These are phyloP conservation scores for Fusarium multiceps DNA, from an alignment of 2,329 filamentous ascomycete genomes.

Conservation along the genomic window DNA sequence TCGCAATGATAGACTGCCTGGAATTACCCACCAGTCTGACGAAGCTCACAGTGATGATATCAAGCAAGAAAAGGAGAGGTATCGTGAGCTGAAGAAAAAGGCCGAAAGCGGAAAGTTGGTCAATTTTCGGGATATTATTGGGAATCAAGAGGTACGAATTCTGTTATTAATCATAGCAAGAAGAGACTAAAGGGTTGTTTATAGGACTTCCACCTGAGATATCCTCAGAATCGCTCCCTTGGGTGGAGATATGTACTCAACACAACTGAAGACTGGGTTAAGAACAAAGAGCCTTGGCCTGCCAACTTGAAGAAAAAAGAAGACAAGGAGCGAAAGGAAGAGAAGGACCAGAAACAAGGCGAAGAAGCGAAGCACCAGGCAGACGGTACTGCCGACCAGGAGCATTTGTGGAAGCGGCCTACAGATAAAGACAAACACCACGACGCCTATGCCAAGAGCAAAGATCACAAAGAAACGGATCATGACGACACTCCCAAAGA, in stretches of 20 bases:
- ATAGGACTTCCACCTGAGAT: not conserved
- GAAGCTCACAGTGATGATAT: not conserved
- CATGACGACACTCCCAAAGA: not conserved
- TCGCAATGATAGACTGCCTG: not conserved
- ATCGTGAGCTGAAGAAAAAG: not conserved
- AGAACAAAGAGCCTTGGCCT: not conserved
- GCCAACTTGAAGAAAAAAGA: not conserved
- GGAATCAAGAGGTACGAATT: not conserved
- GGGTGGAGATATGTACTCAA: not conserved
- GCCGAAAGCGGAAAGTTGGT: not conserved
- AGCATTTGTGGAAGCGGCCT: not conserved
- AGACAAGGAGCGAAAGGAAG: not conserved
- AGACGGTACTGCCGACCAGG: not conserved
- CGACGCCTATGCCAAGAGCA: not conserved
- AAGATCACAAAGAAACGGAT: not conserved
- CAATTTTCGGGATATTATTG: not conserved
- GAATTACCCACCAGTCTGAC: not conserved
- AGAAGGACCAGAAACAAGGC: not conserved
- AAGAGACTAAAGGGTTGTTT: accelerated
- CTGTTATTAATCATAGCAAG: accelerated
- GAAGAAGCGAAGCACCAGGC: not conserved
- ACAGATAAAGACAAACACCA: not conserved
- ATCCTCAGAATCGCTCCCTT: not conserved
- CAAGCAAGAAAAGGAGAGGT: not conserved
- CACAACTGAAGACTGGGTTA: not conserved